Evolutionary conservation across 768 basidiomycete genomes (phyloP).

Genomic region (Leucogyrophana mollusca): DNA sequence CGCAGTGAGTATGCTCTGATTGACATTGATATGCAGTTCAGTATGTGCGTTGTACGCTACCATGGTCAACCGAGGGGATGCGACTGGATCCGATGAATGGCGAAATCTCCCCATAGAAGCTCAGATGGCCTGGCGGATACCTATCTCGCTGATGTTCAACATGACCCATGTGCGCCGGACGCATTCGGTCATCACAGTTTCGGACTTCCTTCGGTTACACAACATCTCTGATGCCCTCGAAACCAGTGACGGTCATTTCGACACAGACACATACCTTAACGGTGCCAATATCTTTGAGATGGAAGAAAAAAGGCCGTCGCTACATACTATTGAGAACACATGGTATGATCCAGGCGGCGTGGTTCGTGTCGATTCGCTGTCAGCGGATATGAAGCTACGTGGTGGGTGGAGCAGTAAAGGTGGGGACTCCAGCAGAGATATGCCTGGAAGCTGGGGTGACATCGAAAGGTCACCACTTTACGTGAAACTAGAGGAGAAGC

Average conservation of each 20-base stretch:
- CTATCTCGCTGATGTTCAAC: slow-evolving; percentile 42
- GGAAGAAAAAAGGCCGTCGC: slow-evolving; percentile 16
- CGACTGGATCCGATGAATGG: slow-evolving; percentile 39
- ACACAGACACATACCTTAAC: slow-evolving; percentile 32
- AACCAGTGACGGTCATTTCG: slow-evolving; percentile 37
- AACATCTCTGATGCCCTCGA: slow-evolving; percentile 31
- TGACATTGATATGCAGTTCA: slow-evolving; percentile 13
- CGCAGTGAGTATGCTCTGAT: neutral
- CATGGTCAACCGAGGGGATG: slow-evolving; percentile 48
- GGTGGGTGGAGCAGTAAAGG: slow-evolving; percentile 25
- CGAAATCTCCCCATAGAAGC: slow-evolving; percentile 33
- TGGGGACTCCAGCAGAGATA: slow-evolving; percentile 11
- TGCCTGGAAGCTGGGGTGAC: slow-evolving; percentile 19
- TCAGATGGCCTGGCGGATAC: slow-evolving; percentile 35
- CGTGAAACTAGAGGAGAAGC: slow-evolving; percentile 13
- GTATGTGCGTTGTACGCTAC: slow-evolving; percentile 39
- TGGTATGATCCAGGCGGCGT: slow-evolving; percentile 35
- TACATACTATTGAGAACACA: slow-evolving; percentile 34
- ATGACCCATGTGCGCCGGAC: slow-evolving; percentile 35
- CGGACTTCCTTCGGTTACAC: slow-evolving; percentile 44
- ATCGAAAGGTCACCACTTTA: slow-evolving; percentile 14
- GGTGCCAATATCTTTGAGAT: slow-evolving; percentile 11
- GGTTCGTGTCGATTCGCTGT: slow-evolving; percentile 37
- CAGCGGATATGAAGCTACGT: slow-evolving; percentile 28
- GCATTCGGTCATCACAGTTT: slow-evolving; percentile 37